Base-by-base conservation (phyloP, 345 rosid species). In the Boechera retrofracta region DNA sequence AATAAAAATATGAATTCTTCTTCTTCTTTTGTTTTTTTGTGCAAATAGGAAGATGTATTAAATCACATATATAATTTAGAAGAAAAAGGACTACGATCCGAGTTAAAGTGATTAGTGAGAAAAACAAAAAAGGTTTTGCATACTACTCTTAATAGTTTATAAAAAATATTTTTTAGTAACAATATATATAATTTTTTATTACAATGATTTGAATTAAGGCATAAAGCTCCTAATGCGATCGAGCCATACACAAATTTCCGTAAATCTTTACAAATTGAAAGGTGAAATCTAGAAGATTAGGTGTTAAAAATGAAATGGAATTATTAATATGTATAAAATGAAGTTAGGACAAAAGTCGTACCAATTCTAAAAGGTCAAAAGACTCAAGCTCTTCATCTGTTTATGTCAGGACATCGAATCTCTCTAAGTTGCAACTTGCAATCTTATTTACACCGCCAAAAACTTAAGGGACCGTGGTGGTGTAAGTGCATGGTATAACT, bases 311-410 rank as follows among this genome's bases (percentile, higher is more conserved):
- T 18, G 35, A 29, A 9, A 39, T 44, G 29, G 16, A 66, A 28
- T 63, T 60, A n/a, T 33, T 13, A 45, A 3, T 60, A 48, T 60
- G 59, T 26, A 29, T 36, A 26, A 52, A 52, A 21, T 52, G 49
- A 44, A 67, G 24, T 47, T 67, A 58, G 8, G 69, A 49, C 39
- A 66, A 38, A 78, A 72, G 73, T 72, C 69, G 31, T 31, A 78
- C 69, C 64, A 66, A 60, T 66, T 66, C 81, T 39, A 8, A 38
- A 59, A 18, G 33, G 74, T 72, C 81, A 71, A 78, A 71, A 72
- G 78, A 60, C 77, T 73, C 78, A 72, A 72, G 77, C 81, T 72
- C 64, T 52, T 42, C 42, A 28, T 29, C 51, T 26, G 67, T 78
- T 66, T 6, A 33, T 66, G 64, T 69, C 75, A 41, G 69, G 10